Evolutionary conservation across 768 basidiomycete genomes (phyloP).

Genomic region (Pleurotus ostreatus): DNA sequence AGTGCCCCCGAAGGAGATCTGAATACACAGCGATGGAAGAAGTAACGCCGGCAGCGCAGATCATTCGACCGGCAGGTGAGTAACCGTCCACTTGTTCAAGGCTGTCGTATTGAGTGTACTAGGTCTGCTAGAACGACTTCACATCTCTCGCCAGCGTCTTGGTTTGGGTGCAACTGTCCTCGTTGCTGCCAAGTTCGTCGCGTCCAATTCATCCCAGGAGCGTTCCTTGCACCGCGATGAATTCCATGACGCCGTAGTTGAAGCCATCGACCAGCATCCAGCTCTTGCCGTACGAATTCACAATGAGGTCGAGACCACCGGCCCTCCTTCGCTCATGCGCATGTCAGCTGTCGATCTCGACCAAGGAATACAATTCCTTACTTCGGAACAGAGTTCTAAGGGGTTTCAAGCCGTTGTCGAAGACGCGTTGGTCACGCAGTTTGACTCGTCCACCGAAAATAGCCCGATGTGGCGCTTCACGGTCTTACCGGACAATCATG

Average conservation of each 20-base stretch:
- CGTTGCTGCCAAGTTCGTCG: not conserved
- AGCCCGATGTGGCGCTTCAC: constrained; percentile 3
- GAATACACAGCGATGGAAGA: not conserved
- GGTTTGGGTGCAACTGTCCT: not conserved
- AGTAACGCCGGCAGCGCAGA: not conserved
- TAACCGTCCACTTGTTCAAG: not conserved
- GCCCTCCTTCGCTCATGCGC: not conserved
- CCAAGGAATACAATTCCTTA: not conserved
- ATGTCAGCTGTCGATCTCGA: constrained; percentile 2
- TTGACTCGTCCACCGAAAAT: not conserved
- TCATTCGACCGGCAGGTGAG: constrained; percentile 4
- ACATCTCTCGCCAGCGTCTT: constrained; percentile 1
- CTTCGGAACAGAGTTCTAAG: too few species aligned
- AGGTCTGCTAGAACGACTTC: constrained; percentile 5
- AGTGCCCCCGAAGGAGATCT: not conserved
- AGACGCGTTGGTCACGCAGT: not conserved
- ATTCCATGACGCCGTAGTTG: not conserved
- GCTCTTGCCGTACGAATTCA: not conserved
- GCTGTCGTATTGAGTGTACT: not conserved
- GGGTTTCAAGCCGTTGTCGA: not conserved
- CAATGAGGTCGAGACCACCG: not conserved
- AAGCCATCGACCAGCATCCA: not conserved
- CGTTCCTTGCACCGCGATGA: not conserved
- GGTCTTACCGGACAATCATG: not conserved
- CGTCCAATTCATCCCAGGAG: not conserved